A percentile compares a stretch with the other conserved stretches of the same genome.
Conservation (phyloP, 768 basidiomycete genomes). For the Rhodosporidiobolus sp. region DNA sequence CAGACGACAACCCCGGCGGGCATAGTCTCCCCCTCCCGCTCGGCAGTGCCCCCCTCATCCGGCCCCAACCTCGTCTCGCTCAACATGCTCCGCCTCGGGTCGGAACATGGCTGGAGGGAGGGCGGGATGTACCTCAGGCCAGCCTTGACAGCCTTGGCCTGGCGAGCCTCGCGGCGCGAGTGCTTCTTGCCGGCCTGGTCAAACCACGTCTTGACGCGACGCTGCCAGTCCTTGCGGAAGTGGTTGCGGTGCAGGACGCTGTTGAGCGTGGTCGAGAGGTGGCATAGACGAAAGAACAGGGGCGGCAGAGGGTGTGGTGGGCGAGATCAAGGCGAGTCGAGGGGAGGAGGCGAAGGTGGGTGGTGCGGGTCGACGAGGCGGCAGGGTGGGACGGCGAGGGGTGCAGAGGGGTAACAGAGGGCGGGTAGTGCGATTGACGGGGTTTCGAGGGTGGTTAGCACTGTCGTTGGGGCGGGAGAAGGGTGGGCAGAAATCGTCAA, state of each 20-base stretch:
- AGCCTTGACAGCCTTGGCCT: slow-evolving; percentile 80
- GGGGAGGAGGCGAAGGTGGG: too few relatives aligned
- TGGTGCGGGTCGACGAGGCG: background rate
- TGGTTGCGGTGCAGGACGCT: slow-evolving; percentile 91
- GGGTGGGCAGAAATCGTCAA: background rate
- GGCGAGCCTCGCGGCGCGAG: slow-evolving; percentile 86
- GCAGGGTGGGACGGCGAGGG: background rate
- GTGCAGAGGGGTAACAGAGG: background rate
- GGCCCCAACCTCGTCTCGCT: background rate
- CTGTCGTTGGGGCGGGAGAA: background rate
- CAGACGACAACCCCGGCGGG: too few relatives aligned
- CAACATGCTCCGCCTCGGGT: background rate
- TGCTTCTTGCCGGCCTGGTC: slow-evolving; percentile 98
- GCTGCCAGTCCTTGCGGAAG: slow-evolving; percentile 99
- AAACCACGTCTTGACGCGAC: slow-evolving; percentile 86
- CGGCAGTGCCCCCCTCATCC: background rate
- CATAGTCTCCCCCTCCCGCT: too few relatives aligned
- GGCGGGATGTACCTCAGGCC: slow-evolving; percentile 69
- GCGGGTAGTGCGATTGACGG: background rate
- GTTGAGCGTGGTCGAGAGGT: slow-evolving; percentile 54
- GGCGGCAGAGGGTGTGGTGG: too few relatives aligned
- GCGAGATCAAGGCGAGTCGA: too few relatives aligned
- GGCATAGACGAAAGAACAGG: too few relatives aligned
- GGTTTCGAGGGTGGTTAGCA: background rate
- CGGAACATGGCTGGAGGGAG: background rate